Conservation (phyloP, 1,284 basidiomycete species). For the Ustilago crameri region DNA sequence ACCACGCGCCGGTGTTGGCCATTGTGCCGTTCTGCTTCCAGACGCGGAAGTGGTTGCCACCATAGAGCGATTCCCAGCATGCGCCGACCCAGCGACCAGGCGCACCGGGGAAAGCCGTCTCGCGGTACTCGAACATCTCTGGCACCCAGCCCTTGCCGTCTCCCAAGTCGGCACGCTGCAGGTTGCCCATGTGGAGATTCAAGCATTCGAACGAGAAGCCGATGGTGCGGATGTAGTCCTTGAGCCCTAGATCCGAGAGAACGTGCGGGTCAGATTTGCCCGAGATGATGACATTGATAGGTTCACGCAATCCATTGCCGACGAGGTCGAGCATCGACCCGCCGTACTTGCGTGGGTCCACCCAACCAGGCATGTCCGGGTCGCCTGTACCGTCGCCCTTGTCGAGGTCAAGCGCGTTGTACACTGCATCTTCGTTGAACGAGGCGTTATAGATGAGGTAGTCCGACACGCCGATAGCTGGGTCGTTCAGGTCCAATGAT, state of each 20-base stretch:
- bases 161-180: conserved; percentile 83
- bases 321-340: conserved; percentile 68
- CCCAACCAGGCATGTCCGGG: conserved; percentile 51
- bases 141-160: conserved; percentile 77
- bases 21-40: conserved; percentile 69
- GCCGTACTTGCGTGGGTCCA: conserved; percentile 44
- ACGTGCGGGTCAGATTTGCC: conserved; percentile 80
- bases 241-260: conserved; percentile 78
- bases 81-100: conserved; percentile 66
- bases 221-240: conserved; percentile 78
- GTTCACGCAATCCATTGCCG: conserved; percentile 85
- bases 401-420: conserved; percentile 42
- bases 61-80: conserved; percentile 64
- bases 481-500: conserved; percentile 32
- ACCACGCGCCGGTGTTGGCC: conserved; percentile 68
- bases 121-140: conserved; percentile 67
- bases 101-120: conserved; percentile 62
- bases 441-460: conserved; percentile 31
- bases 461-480: conserved; percentile 21
- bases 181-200: conserved; percentile 78
- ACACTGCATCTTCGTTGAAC: conserved; percentile 44
- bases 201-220: conserved; percentile 83
- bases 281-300: conserved; percentile 87
- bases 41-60: conserved; percentile 67
- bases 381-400: conserved; percentile 35